Base-by-base conservation (phyloP, 2,329 filamentous ascomycete species). In the Colletotrichum godetiae region DNA sequence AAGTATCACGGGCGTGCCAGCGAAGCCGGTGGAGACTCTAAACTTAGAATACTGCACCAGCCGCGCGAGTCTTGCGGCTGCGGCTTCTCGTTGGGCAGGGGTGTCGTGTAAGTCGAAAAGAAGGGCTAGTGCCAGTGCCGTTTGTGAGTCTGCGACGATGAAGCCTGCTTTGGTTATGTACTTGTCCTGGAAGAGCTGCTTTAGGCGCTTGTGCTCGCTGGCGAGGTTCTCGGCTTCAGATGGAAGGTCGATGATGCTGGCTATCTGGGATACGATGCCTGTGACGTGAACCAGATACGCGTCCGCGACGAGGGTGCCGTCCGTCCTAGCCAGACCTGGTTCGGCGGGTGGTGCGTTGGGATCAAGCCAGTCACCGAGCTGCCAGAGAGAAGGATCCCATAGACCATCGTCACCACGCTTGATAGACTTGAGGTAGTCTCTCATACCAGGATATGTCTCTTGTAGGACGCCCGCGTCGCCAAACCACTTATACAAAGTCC, bases 311-410 rank as follows among this genome's bases (percentile, higher is more conserved):
- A 86, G 80, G 0, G 79, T 78, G 0, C 81, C 78, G 46, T 84
- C 79, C 0, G 86, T 88, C 0, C 81, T 82, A 0, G 83, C 85
- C 19, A 77, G 77, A 2, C 80, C 83, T 0, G 86, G 81, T 22
- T 83, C 77, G 1, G 84, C 79, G 0, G 83, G 80, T 0, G 86
- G 86, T 0, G 86, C 82, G 2, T 81, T 80, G 0, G 86, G 86
- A 68, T 88, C 86, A 0, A 88, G 81, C 86, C 86, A 88, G 75
- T 88, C 86, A 42, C 86, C 81, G 24, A 81, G 81, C 70, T 87
- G 85, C 62, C 78, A 80, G 7, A 73, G 62, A 15, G 74, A 76
- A 3, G 76, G 78, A 42, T 82, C 76, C 86, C 86, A 88, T 0
- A 88, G 78, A 1, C 83, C 81, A 5, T 77, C 80, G 0, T 67